A percentile compares a stretch with the other conserved stretches of the same genome.
Conservation (phyloP, 345 rosid genomes). For the Bruguiera gymnorhiza region DNA sequence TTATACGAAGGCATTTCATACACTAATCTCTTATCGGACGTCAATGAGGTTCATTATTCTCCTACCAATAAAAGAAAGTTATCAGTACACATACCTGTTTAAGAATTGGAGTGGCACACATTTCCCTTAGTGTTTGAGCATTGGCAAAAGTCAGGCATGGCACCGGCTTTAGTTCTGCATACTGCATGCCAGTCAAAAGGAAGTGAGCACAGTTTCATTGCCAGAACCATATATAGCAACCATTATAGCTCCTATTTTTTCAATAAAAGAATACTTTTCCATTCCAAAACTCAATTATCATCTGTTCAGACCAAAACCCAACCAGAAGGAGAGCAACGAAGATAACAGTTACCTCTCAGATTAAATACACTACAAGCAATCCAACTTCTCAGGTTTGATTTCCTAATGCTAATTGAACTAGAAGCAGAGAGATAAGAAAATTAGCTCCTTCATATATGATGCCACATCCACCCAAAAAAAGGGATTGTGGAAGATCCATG, state of each 20-base stretch:
- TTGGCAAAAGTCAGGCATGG: slow-evolving; percentile 80
- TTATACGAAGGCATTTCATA: slow-evolving; percentile 14
- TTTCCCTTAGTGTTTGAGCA: slow-evolving; percentile 69
- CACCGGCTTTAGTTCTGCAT: slow-evolving; percentile 96
- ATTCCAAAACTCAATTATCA: no score
- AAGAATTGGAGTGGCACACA: slow-evolving; percentile 75
- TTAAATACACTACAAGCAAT: no score
- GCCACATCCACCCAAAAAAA: neutral
- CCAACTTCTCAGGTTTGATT: no score
- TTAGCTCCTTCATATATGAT: no score
- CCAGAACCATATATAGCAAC: neutral
- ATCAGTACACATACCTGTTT: slow-evolving; percentile 58
- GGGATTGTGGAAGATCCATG: neutral
- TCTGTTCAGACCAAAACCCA: no score
- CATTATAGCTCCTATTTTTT: neutral
- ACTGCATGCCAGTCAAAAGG: slow-evolving; percentile 44
- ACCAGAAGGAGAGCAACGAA: no score
- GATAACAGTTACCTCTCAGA: no score
- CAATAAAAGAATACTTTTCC: no score
- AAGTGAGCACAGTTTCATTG: neutral
- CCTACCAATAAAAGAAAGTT: neutral
- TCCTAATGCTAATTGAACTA: no score
- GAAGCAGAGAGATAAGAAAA: no score
- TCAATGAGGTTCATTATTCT: neutral
- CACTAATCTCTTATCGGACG: neutral